These are phyloP conservation scores for Daldinia loculata DNA, from an alignment of 495 filamentous ascomycete species.

Conservation along the genomic window DNA sequence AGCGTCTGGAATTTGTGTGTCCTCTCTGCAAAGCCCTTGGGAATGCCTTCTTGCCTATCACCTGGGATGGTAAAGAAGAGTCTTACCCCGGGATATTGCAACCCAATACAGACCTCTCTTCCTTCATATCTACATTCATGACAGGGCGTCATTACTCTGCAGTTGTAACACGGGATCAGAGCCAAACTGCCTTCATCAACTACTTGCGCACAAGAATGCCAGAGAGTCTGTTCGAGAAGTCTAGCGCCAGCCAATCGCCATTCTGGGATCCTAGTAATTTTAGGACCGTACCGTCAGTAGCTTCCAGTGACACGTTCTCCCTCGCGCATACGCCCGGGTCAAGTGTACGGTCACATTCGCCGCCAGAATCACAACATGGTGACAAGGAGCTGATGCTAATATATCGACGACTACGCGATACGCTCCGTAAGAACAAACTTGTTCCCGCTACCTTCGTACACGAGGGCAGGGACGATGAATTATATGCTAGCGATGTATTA, in stretches of 20 bases:
- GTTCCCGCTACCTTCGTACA: slow-evolving; percentile 13
- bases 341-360: slow-evolving; percentile 43
- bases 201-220: slow-evolving; percentile 71
- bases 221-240: slow-evolving; percentile 65
- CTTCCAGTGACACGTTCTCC: slow-evolving; percentile 41
- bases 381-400: slow-evolving; percentile 79
- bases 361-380: slow-evolving; percentile 51
- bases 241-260: slow-evolving; percentile 49
- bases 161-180: slow-evolving; percentile 53
- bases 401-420: slow-evolving; percentile 82
- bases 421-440: slow-evolving; percentile 76
- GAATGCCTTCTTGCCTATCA: slow-evolving; percentile 93
- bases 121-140: slow-evolving; percentile 64
- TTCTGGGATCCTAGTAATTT: slow-evolving; percentile 34
- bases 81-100: slow-evolving; percentile 74
- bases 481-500: slow-evolving; percentile 73
- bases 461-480: slow-evolving; percentile 52
- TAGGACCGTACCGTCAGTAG: slow-evolving; percentile 39
- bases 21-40: slow-evolving; percentile 98
- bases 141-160: slow-evolving; percentile 47
- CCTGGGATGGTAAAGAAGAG: slow-evolving; percentile 93
- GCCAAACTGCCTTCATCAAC: slow-evolving; percentile 68
- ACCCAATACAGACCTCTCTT: slow-evolving; percentile 65
- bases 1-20: slow-evolving; percentile 88
- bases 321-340: slow-evolving; percentile 39